Base-by-base conservation (phyloP, 176 grass and related monocot genomes). In the Luzula sylvatica region DNA sequence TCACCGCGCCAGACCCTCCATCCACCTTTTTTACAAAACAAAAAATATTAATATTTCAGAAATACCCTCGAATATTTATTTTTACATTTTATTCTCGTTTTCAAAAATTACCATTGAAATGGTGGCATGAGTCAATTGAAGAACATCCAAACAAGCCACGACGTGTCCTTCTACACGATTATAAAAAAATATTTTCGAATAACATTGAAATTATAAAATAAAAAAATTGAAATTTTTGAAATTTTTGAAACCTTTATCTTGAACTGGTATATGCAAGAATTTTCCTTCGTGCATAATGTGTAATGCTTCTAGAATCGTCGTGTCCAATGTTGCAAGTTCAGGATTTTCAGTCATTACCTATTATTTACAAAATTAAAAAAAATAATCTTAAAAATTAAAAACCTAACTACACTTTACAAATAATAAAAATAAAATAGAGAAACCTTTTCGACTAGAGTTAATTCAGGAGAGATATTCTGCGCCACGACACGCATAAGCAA, bases 231-330 rank as follows among this genome's bases (percentile, higher is more conserved):
- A 15, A 27, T 15, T 32, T 58, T 14, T 32, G 20, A 8, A 45
- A 16, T 18, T 64, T 47, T n/a, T 43, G 18, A 18, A 72, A 98
- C 92, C 92, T 90, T 65, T 66, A 56, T 78, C 81, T 20, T 86
- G 43, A 53, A 98, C 92, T 17, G 92, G 92, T 77, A 98, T 70
- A 73, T 98, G 92, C 71, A 98, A 80, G 75, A 87, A 90, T 65
- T 98, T 98, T 14, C 92, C 81, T 69, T 98, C 81, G 23, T 90
- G 92, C 92, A 98, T 79, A 65, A 86, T 83, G 62, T 98, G 92
- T 49, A 98, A 70, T n/a, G 85, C 85, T 50, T 90, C 85, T 28
- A 98, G 92, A 87, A 98, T 90, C 77, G 92, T 80, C 15, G 81
- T 90, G 16, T 90, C 85, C 29, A 86, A 62, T 0, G 85, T 82